Evolutionary conservation across 1,139 yeast species (phyloP), one percentile per base, ranked within the genome.

Genomic region (Diutina pseudorugosa): DNA sequence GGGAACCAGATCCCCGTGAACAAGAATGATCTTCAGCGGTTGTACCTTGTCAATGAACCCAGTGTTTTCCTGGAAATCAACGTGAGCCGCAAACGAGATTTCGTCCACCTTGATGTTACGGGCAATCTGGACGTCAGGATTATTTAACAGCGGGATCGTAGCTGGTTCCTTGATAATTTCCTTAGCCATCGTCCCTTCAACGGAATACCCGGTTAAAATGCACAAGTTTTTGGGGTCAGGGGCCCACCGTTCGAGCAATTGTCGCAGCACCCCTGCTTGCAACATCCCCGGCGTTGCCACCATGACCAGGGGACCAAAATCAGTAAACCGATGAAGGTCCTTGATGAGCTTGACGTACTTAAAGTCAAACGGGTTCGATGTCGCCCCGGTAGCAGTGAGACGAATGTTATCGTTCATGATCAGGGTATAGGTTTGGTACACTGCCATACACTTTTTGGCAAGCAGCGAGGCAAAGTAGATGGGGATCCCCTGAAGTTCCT

Each of bases 261-360:
- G 95, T 60, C 99, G 76, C 0, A 97, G 90, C 2, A 91, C 84
- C 57, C 98, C 98, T 61, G 87, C 91, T 65, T 93, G 98, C 52
- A 93, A 73, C 98, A 93, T 93, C 65, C 99, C 98, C 0, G 98
- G 99, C 48, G 95, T 82, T 0, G 98, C 98, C 45, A 93, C 80
- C 68, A 94, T 93, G 40, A 93, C 98, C 59, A 96, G 88, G 1
- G 98, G 97, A 0, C 96, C 96, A 60, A 89, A 78, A 66, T 93
- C 98, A 60, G 90, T 95, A 63, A 93, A 86, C 57, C 81, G 79
- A 54, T 91, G 96, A 54, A 91, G 70, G 56, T 83, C 85, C 56
- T 87, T 82, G 52, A 93, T 77, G 57, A 89, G 86, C 58, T 85
- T 84, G 58, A 94, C 83, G 62, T 81, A 87, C 64, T 88, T 88